Conservation (phyloP, 805 yeast species). For the Pichia cabralensis region DNA sequence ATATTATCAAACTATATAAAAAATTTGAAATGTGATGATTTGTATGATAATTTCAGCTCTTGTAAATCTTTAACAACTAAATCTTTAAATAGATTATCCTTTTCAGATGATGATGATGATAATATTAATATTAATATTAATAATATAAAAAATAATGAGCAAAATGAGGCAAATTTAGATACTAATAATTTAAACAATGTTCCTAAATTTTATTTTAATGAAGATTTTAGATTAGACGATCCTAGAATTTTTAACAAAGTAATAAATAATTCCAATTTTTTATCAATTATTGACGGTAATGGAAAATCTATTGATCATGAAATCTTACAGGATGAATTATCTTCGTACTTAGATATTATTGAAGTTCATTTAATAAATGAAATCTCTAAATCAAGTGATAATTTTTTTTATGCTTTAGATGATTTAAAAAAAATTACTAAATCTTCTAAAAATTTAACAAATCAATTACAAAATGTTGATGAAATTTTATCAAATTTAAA, state of each 20-base stretch:
- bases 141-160: constrained; percentile 10
- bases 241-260: constrained; percentile 77
- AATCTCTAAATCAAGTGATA: constrained; percentile 73
- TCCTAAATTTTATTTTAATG: constrained; percentile 60
- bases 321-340: constrained; percentile 63
- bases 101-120: background rate
- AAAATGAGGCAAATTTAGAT: constrained; percentile 17
- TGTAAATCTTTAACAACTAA: constrained; percentile 34
- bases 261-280: constrained; percentile 43
- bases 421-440: constrained; percentile 59
- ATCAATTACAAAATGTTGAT: constrained; percentile 36
- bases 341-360: constrained; percentile 75
- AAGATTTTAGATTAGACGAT: constrained; percentile 73
- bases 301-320: constrained; percentile 31
- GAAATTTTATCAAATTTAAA: constrained; percentile 37
- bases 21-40: constrained; percentile 33
- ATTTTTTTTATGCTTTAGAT: constrained; percentile 76
- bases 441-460: constrained; percentile 43
- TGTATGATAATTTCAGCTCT: constrained; percentile 34
- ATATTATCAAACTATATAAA: constrained; percentile 35
- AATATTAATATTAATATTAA: constrained; percentile 9
- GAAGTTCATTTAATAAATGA: constrained; percentile 75
- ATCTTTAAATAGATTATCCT: constrained; percentile 30
- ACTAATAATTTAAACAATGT: constrained; percentile 33
- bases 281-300: constrained; percentile 23